Evolutionary conservation across 2,329 filamentous ascomycete species (phyloP).

Genomic region (Xylariales sp.): DNA sequence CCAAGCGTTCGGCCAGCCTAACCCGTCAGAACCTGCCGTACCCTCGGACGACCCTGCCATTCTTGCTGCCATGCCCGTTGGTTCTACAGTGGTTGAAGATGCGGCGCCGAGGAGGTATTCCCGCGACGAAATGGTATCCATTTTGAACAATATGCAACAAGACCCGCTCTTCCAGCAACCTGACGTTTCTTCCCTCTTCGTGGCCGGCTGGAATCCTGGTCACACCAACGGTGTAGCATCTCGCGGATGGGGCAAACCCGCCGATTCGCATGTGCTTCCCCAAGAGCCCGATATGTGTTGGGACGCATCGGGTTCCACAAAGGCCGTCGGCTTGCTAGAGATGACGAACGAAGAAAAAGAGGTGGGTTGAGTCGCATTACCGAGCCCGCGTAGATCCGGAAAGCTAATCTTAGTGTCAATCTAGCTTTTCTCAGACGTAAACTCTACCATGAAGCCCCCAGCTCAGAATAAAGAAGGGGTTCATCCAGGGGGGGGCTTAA

Average conservation of each 20-base stretch:
- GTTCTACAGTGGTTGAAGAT: conserved; percentile 61
- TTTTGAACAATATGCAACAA: conserved; percentile 65
- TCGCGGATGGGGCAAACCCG: conserved; percentile 80
- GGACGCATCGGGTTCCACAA: conserved; percentile 77
- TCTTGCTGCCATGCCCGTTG: conserved; percentile 67
- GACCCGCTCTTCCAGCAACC: conserved; percentile 63
- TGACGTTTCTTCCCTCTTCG: conserved; percentile 75
- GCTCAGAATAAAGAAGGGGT: conserved; percentile 76
- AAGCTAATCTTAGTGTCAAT: conserved; percentile 45
- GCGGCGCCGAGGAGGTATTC: conserved; percentile 72
- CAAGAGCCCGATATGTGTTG: conserved; percentile 93
- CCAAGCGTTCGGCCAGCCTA: conserved; percentile 56
- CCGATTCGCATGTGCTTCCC: conserved; percentile 77
- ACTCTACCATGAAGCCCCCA: conserved; percentile 90
- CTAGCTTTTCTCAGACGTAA: conserved; percentile 88
- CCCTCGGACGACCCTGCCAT: conserved; percentile 60
- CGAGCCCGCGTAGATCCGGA: conserved; percentile 26
- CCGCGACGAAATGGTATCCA: conserved; percentile 80
- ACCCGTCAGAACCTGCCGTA: conserved; percentile 46
- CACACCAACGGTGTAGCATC: conserved; percentile 72
- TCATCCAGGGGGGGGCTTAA: conserved; percentile 65
- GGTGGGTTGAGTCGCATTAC: conserved; percentile 54
- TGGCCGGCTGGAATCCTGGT: conserved; percentile 82
- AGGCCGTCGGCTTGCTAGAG: conserved; percentile 78
- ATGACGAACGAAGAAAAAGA: conserved; percentile 73